These are phyloP conservation scores for Epichloe baconii DNA, from an alignment of 2,329 filamentous ascomycete genomes.

Conservation along the genomic window DNA sequence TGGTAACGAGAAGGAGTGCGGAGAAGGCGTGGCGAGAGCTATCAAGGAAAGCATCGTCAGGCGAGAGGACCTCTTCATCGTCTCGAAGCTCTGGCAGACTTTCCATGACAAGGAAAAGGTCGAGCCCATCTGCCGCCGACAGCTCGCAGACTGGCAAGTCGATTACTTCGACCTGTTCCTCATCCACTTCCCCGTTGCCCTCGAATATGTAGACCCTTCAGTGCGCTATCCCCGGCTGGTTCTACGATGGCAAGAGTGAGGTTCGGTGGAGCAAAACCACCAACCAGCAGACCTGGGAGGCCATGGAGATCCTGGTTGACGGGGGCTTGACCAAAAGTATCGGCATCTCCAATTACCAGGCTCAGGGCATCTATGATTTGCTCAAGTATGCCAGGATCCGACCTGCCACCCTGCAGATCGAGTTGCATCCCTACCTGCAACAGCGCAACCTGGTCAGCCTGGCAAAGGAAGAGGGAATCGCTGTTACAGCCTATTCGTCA, in stretches of 20 bases:
- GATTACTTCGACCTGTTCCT: slow-evolving; percentile 88
- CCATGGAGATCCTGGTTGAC: slow-evolving; percentile 64
- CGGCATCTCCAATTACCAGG: slow-evolving; percentile 75
- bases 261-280: slow-evolving; percentile 53
- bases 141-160: slow-evolving; percentile 69
- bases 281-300: slow-evolving; percentile 71
- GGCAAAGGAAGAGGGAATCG: slow-evolving; percentile 54
- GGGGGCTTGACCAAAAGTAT: slow-evolving; percentile 58
- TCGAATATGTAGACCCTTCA: slow-evolving; percentile 72
- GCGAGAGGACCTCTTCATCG: slow-evolving; percentile 80
- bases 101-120: slow-evolving; percentile 75
- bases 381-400: slow-evolving; percentile 63
- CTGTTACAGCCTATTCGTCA: slow-evolving; percentile 71
- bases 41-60: slow-evolving; percentile 72
- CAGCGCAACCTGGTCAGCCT: slow-evolving; percentile 59
- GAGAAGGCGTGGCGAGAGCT: slow-evolving; percentile 63
- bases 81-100: slow-evolving; percentile 86
- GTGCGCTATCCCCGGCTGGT: slow-evolving; percentile 73
- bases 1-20: slow-evolving; percentile 68
- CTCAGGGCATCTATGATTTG: slow-evolving; percentile 63
- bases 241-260: slow-evolving; percentile 48
- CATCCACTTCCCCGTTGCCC: slow-evolving; percentile 75
- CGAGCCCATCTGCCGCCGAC: slow-evolving; percentile 60
- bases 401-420: slow-evolving; percentile 71
- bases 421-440: slow-evolving; percentile 81